A percentile compares a stretch with the other conserved stretches of the same genome.
These are phyloP conservation scores for Coemansia sp. DNA, from an alignment of 192 early-diverging fungal genomes.

Conservation along the genomic window DNA sequence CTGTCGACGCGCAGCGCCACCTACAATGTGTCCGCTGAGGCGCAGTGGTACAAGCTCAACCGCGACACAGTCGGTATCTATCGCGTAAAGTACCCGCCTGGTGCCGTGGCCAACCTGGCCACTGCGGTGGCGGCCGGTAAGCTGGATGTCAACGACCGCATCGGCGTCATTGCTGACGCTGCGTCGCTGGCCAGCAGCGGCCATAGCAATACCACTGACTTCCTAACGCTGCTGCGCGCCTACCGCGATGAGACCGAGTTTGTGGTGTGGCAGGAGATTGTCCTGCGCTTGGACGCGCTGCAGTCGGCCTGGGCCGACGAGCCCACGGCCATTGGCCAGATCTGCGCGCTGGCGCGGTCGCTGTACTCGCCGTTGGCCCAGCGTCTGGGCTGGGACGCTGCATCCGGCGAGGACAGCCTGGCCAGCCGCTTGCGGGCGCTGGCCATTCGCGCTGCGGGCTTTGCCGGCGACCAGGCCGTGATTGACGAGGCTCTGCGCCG, in stretches of 20 bases:
- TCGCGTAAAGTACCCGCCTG: constrained; percentile 71
- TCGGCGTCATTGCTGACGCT: constrained; percentile 80
- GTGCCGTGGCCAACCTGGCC: constrained; percentile 53
- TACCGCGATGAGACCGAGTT: constrained; percentile 63
- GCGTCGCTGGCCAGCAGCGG: constrained; percentile 77
- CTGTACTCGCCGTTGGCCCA: constrained; percentile 68
- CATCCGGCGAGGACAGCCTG: constrained; percentile 67
- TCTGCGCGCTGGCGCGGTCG: constrained; percentile 54
- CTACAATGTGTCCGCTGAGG: constrained; percentile 31
- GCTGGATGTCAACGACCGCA: constrained; percentile 69
- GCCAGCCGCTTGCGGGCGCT: constrained; percentile 71
- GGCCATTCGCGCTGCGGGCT: constrained; percentile 66
- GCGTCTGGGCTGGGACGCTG: constrained; percentile 74
- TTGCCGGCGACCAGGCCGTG: constrained; percentile 59
- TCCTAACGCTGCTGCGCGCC: constrained; percentile 72
- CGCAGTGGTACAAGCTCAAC: constrained; percentile 82
- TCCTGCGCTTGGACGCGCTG: constrained; percentile 56
- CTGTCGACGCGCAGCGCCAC: constrained; percentile 42
- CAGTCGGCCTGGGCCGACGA: constrained; percentile 65
- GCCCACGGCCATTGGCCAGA: constrained; percentile 55
- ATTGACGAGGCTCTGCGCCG: constrained; percentile 65
- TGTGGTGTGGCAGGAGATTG: constrained; percentile 70
- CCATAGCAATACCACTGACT: constrained; percentile 63
- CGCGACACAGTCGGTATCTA: constrained; percentile 73
- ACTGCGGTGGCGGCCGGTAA: constrained; percentile 51